These are phyloP conservation scores for Astragalus glycyphyllos DNA, from an alignment of 306 rosid species.

Conservation along the genomic window DNA sequence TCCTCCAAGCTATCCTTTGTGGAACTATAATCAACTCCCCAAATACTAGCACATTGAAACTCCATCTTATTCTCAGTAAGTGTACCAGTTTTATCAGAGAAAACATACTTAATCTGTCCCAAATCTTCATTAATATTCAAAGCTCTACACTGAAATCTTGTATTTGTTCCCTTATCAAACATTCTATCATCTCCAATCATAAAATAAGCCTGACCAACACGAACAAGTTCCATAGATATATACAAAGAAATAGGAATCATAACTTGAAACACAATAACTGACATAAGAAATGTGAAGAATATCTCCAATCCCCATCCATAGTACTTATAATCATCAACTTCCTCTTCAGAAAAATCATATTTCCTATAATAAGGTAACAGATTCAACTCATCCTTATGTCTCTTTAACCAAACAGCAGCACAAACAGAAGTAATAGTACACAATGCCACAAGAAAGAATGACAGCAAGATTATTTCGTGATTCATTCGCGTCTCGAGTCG, in stretches of 20 bases:
- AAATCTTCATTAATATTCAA: slow-evolving; percentile 94
- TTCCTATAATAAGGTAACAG: slow-evolving; percentile 75
- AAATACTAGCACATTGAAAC: slow-evolving; percentile 87
- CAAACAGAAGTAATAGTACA: slow-evolving; percentile 72
- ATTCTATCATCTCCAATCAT: slow-evolving; percentile 76
- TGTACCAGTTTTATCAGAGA: slow-evolving; percentile 97
- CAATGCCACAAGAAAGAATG: slow-evolving; percentile 70
- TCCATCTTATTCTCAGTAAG: slow-evolving; percentile 99
- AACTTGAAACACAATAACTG: slow-evolving; percentile 88
- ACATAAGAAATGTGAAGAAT: slow-evolving; percentile 91
- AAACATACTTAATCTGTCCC: slow-evolving; percentile 89
- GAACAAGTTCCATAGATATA: slow-evolving; percentile 97
- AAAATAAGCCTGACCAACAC: slow-evolving; percentile 92
- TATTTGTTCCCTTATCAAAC: slow-evolving; percentile 79
- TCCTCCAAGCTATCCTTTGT: slow-evolving; percentile 37
- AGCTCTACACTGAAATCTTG: slow-evolving; percentile 92
- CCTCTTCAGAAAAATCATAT: slow-evolving; percentile 45
- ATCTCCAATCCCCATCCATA: slow-evolving; percentile 81
- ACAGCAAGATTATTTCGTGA: slow-evolving; percentile 71
- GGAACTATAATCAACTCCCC: slow-evolving; percentile 82
- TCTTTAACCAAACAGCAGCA: slow-evolving; percentile 84
- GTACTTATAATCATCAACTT: slow-evolving; percentile 59
- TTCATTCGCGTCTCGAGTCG: slow-evolving; percentile 93
- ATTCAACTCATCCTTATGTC: slow-evolving; percentile 56
- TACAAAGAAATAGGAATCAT: slow-evolving; percentile 98